phyloP scores from a whole-genome alignment of 2,329 filamentous ascomycete species.

The Fusarium avenaceum region DNA sequence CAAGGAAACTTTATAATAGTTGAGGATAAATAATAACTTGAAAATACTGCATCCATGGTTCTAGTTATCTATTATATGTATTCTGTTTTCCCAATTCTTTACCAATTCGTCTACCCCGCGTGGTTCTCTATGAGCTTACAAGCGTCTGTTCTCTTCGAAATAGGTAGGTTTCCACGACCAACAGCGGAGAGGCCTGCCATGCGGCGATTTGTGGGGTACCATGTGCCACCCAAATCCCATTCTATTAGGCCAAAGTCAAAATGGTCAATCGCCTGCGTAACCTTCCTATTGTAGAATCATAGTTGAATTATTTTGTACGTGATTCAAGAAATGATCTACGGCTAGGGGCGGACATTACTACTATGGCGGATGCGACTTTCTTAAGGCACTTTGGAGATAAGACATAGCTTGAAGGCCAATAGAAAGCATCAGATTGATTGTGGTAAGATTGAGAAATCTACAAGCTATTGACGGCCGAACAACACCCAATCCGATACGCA shows the following conservation, averaged over 20 bases:
- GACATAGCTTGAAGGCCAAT: too few relatives aligned
- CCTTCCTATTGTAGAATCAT: neutral
- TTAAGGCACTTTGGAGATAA: too few relatives aligned
- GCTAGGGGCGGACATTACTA: too few relatives aligned
- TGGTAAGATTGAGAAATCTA: too few relatives aligned
- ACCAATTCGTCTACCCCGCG: constrained; percentile 35
- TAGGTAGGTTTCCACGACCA: constrained; percentile 45
- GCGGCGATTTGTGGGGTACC: constrained; percentile 1
- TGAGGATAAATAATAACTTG: neutral
- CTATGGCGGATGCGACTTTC: too few relatives aligned
- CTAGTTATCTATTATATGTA: constrained; percentile 29
- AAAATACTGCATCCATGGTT: neutral
- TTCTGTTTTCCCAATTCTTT: neutral
- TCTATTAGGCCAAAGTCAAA: constrained; percentile 1
- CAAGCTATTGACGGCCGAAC: too few relatives aligned
- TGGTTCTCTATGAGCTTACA: constrained; percentile 6
- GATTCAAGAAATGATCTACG: too few relatives aligned
- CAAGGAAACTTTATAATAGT: neutral
- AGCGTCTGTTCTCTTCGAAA: constrained; percentile 20
- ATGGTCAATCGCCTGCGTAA: neutral
- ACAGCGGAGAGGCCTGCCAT: constrained; percentile 23
- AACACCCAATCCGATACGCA: too few relatives aligned
- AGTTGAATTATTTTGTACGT: neutral
- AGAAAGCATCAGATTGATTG: too few relatives aligned
- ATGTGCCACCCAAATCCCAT: neutral